Conservation (phyloP, 2,329 filamentous ascomycete species). For the Trichoderma sp. region DNA sequence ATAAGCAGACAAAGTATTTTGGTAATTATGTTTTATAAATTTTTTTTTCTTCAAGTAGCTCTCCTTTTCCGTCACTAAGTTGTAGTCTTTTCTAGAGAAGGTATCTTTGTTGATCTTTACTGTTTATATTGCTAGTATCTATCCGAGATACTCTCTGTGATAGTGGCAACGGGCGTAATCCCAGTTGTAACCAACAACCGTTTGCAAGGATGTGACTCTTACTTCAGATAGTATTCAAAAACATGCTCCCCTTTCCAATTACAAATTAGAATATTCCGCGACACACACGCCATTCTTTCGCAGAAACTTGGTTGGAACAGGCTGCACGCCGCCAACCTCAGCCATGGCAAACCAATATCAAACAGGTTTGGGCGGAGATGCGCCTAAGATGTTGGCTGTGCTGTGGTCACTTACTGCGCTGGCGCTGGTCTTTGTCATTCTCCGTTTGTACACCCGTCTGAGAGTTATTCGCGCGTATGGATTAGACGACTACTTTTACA, state of each 20-base stretch:
- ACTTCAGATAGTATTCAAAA: neutral
- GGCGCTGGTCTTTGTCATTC: neutral
- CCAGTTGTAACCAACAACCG: neutral
- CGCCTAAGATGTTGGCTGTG: neutral
- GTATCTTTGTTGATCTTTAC: neutral
- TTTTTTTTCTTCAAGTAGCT: neutral
- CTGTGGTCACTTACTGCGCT: neutral
- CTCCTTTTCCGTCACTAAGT: neutral
- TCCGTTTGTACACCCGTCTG: neutral
- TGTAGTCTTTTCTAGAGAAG: neutral
- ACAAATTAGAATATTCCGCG: neutral
- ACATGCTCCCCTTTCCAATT: neutral
- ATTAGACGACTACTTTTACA: neutral
- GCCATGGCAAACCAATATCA: neutral
- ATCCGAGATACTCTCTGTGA: neutral
- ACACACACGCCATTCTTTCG: neutral
- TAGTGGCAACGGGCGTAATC: neutral
- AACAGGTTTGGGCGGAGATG: neutral
- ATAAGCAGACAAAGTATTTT: neutral
- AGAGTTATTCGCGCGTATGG: neutral
- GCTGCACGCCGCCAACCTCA: neutral
- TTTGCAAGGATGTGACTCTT: neutral
- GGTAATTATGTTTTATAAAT: neutral
- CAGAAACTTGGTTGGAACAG: neutral
- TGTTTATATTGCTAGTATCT: neutral